Conservation (phyloP, 192 early-diverging fungal genomes). For the Mortierella alpina region DNA sequence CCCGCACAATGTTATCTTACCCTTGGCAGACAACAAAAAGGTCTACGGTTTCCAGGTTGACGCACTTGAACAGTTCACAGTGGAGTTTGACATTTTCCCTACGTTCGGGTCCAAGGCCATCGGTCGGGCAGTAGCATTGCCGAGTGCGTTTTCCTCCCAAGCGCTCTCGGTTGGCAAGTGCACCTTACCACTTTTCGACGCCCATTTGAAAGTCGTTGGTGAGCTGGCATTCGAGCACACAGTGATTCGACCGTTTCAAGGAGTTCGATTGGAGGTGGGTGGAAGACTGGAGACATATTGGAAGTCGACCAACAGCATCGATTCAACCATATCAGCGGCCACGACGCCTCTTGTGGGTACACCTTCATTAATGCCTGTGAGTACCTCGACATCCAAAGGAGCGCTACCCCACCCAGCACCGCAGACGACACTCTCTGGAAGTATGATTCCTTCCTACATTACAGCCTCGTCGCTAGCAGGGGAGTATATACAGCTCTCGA, state of each 20-base stretch:
- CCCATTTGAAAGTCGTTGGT: constrained; percentile 91
- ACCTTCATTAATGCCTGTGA: constrained; percentile 24
- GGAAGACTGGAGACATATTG: constrained; percentile 98
- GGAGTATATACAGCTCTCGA: constrained; percentile 89
- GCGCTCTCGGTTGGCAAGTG: constrained; percentile 44
- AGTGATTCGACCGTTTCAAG: constrained; percentile 88
- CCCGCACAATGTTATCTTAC: constrained; percentile 91
- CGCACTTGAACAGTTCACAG: constrained; percentile 72
- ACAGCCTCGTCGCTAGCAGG: constrained; percentile 90
- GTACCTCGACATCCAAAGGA: constrained; percentile 35
- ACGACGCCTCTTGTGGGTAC: constrained; percentile 14
- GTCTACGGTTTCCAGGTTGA: constrained; percentile 89
- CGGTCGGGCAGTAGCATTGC: constrained; percentile 85
- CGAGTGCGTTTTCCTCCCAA: constrained; percentile 68
- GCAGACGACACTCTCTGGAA: constrained; percentile 35
- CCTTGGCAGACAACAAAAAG: constrained; percentile 81
- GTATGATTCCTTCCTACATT: constrained; percentile 74
- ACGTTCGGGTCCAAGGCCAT: constrained; percentile 95
- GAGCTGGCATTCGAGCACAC: constrained; percentile 87
- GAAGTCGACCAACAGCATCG: constrained; percentile 91
- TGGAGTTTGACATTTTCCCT: constrained; percentile 95
- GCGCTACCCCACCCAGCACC: constrained; percentile 17
- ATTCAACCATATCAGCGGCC: constrained; percentile 30
- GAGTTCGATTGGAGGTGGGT: constrained; percentile 90
- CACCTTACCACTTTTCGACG: constrained; percentile 86